phyloP scores from a whole-genome alignment of 2,329 filamentous ascomycete genomes.

The Curvularia sp. region DNA sequence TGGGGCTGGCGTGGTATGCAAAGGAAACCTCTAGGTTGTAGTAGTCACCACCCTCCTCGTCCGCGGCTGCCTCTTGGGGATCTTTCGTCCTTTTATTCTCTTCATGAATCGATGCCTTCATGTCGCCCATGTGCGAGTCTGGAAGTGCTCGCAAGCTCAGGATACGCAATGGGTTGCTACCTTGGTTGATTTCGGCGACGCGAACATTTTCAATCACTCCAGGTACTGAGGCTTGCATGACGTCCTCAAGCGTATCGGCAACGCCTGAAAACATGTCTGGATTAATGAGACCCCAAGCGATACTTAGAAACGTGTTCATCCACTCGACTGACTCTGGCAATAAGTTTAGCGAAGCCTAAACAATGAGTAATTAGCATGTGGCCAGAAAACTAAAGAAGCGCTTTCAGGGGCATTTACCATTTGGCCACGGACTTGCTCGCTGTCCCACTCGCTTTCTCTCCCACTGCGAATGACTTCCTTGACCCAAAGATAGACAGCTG shows the following conservation, averaged over 20 bases:
- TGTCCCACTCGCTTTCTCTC: constrained; percentile 84
- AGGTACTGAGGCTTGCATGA: constrained; percentile 96
- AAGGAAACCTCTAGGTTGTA: constrained; percentile 93
- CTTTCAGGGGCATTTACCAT: constrained; percentile 58
- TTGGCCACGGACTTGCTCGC: constrained; percentile 83
- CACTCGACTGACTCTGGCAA: constrained; percentile 91
- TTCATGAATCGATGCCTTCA: constrained; percentile 81
- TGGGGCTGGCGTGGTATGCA: constrained; percentile 87
- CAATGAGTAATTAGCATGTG: constrained; percentile 6
- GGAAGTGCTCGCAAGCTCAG: constrained; percentile 86
- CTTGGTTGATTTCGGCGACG: constrained; percentile 93
- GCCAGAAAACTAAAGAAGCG: background rate
- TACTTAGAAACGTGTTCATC: constrained; percentile 87
- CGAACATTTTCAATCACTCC: constrained; percentile 92
- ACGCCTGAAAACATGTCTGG: constrained; percentile 93
- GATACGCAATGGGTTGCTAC: constrained; percentile 86
- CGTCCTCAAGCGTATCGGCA: constrained; percentile 92
- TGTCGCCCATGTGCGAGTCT: constrained; percentile 78
- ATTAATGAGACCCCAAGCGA: constrained; percentile 91
- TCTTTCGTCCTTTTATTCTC: constrained; percentile 83
- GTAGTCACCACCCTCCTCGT: constrained; percentile 88
- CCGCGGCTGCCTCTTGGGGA: constrained; percentile 83
- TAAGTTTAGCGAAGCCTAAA: constrained; percentile 78
- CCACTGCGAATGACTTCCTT: constrained; percentile 86
- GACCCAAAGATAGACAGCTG: constrained; percentile 86